Base-by-base conservation (phyloP, 2,329 filamentous ascomycete genomes). In the Talaromyces sp. region DNA sequence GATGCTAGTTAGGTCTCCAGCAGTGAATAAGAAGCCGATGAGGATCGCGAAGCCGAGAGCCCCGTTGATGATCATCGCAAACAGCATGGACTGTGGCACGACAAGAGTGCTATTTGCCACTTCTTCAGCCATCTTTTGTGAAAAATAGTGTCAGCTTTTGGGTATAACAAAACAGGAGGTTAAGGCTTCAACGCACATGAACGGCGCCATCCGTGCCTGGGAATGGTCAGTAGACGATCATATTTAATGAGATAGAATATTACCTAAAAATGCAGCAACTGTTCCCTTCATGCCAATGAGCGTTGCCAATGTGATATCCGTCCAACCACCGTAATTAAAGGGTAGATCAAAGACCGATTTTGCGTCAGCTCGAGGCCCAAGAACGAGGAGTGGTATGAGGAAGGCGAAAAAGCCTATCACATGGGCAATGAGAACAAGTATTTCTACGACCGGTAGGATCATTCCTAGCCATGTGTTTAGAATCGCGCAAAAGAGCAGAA, bases 31-130 rank as follows among this genome's bases (percentile, higher is more conserved):
- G 42, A 84, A 73, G 0, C 82, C 81, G 15, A 85, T 75, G 13
- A 85, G 66, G 76, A 85, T 83, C n/a, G 79, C 75, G 53, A 85
- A 82, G 0, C 84, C 84, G 0, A 84, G 71, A 0, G 76, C 67
- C 2, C 80, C 82, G 61, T 85, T 85, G 54, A 86, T 72, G 0
- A 77, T 61, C 0, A 85, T 73, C 2, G 77, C 78, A 2, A 74
- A 71, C 52, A 85, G 76, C 63, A 85, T 80, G 0, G 82, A 79
- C 5, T 75, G 75, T 0, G 84, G 83, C 0, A 86, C 76, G 0
- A 79, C 79, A 1, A 76, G 69, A 1, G 81, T 77, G 0, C 83
- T 79, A 63, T 85, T 71, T 59, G 72, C 72, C 52, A 78, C 72
- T 60, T 78, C 76, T 60, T 77, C 75, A 5, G 72, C 75, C 13